phyloP scores from a whole-genome alignment of 2,329 filamentous ascomycete species.

The Alternaria rosae region DNA sequence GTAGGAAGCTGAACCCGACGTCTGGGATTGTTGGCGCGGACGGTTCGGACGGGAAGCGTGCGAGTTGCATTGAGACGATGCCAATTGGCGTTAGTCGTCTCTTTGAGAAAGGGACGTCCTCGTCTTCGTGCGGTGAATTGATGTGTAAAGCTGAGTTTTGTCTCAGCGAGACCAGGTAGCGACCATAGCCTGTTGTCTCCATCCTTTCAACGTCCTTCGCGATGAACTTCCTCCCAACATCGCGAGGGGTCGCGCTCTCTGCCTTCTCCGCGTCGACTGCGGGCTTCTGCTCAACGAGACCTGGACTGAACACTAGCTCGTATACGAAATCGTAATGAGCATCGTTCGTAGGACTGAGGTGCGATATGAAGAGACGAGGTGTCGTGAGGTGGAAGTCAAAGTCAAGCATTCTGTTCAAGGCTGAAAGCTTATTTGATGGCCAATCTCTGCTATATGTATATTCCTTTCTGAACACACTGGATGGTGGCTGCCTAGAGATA shows the following conservation, averaged over 20 bases:
- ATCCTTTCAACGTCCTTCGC: slow-evolving; percentile 13
- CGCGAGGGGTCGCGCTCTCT: slow-evolving; percentile 1
- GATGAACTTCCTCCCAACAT: slow-evolving; percentile 17
- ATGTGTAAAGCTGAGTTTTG: background rate
- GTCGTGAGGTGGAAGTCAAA: slow-evolving; percentile 69
- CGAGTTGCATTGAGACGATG: slow-evolving; percentile 33
- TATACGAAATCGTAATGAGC: slow-evolving; percentile 23
- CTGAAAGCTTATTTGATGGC: background rate
- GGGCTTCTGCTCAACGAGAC: background rate
- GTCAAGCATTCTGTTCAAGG: slow-evolving; percentile 56
- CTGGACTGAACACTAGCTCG: slow-evolving; percentile 16
- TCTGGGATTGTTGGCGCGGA: slow-evolving; percentile 26
- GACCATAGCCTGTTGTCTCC: slow-evolving; percentile 37
- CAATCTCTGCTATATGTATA: background rate
- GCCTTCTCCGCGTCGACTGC: slow-evolving; percentile 9
- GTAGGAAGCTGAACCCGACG: slow-evolving; percentile 27
- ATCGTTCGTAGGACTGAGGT: slow-evolving; percentile 24
- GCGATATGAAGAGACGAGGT: slow-evolving; percentile 47
- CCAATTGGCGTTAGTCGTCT: slow-evolving; percentile 15
- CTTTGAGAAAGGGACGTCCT: background rate
- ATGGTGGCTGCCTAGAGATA: background rate
- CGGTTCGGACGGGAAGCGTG: slow-evolving; percentile 27
- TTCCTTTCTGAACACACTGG: background rate
- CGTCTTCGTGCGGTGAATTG: background rate
- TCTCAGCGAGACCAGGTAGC: slow-evolving; percentile 36